Base-by-base conservation (phyloP, 768 basidiomycete genomes). In the Plicaturopsis crispa region DNA sequence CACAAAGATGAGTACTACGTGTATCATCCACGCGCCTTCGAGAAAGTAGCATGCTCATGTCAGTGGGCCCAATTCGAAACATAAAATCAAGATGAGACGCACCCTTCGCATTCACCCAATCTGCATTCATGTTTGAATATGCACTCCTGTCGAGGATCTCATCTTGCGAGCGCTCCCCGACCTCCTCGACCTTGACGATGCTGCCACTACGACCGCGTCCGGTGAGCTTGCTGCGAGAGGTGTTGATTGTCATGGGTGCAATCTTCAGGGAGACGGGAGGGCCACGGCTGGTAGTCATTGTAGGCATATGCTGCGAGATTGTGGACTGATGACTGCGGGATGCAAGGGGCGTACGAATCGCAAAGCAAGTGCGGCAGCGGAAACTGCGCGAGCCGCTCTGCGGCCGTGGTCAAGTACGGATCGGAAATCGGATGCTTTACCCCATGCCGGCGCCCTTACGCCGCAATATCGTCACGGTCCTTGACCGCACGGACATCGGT, bases 71-170 rank as follows among this genome's bases (percentile, higher is more conserved):
- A 36, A 21, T 22, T 38, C 31, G 24, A 40, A 28, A 24, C 31
- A 5, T 31, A 36, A 39, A 39, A 40, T 41, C 14, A 23, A 33
- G 16, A n/a, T 6, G 24, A 17, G 21, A 54, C 61, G 35, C 31
- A 86, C 90, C 90, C 65, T 94, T 94, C 43, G 83, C 76, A 52
- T 94, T 91, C 54, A 94, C 90, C 90, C 90, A 94, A 53, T 89
- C 77, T 14, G 87, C 86, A 54, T 94, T 94, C 45, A 84, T 75
- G 55, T 91, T 90, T 42, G 75, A 70, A 59, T 86, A 90, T 22
- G 80, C 75, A 50, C 75, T 78, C 51, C 85, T 80, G 67, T 91
- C 88, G 19, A 85, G 69, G 4, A 76, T 64, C 51, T 88, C 84
- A 51, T 91, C 85, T 35, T 75, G 64, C 10, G 75, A 72, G 36